These are phyloP conservation scores for Fusarium robinianum DNA, from an alignment of 2,329 filamentous ascomycete genomes.

Conservation along the genomic window DNA sequence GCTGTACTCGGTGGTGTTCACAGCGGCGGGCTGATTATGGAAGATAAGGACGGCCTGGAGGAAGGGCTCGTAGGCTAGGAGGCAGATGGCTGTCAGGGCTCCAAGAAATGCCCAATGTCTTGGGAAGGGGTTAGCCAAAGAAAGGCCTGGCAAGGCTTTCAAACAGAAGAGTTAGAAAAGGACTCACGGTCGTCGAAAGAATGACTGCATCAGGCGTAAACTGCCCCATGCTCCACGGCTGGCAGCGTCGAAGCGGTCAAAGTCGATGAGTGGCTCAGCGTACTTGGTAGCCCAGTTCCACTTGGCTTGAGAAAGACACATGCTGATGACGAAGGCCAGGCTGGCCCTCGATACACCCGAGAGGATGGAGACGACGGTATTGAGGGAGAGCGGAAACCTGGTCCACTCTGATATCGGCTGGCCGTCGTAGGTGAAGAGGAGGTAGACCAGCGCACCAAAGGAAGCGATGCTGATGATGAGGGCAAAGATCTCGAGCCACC, in stretches of 20 bases:
- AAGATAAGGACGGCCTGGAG: slow-evolving; percentile 8
- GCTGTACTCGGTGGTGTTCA: neutral
- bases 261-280: slow-evolving; percentile 9
- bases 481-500: neutral
- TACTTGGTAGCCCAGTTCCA: slow-evolving; percentile 20
- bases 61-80: slow-evolving; percentile 14
- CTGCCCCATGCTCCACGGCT: slow-evolving; percentile 20
- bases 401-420: slow-evolving; percentile 18
- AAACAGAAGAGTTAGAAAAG: neutral
- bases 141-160: neutral
- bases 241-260: slow-evolving; percentile 24
- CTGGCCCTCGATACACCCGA: slow-evolving; percentile 2
- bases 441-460: neutral
- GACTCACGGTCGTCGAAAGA: slow-evolving; percentile 13
- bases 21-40: neutral
- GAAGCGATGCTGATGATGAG: neutral
- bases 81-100: slow-evolving; percentile 1
- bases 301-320: slow-evolving; percentile 21
- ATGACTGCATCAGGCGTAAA: slow-evolving; percentile 8
- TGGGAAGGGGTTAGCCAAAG: neutral
- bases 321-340: slow-evolving; percentile 8
- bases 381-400: slow-evolving; percentile 3
- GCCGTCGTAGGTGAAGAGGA: slow-evolving; percentile 1
- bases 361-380: slow-evolving; percentile 20
- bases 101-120: slow-evolving; percentile 16